A percentile compares a stretch with the other conserved stretches of the same genome.
phyloP scores from a whole-genome alignment of 202 grass and related monocot species.

The Zizania palustris region DNA sequence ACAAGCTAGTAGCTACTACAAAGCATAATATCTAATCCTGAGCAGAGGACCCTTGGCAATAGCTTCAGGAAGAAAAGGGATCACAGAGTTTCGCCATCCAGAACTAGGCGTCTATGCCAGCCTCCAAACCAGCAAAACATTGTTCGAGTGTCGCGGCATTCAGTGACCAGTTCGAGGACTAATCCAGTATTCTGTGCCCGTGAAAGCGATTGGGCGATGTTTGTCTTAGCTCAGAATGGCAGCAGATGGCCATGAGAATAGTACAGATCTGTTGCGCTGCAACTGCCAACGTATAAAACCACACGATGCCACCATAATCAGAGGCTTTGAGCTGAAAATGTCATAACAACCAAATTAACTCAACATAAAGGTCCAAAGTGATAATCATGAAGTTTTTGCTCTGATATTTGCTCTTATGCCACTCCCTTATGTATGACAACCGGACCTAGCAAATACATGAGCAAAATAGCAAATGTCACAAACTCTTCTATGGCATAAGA shows the following conservation, averaged over 20 bases:
- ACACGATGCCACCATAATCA: background rate
- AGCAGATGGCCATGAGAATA: background rate
- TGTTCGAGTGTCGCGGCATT: background rate
- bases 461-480: too few relatives aligned
- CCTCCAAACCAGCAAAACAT: background rate
- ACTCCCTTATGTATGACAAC: too few relatives aligned
- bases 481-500: too few relatives aligned
- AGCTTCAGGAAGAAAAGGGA: background rate
- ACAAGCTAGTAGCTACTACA: constrained; percentile 2
- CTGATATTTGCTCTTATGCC: too few relatives aligned
- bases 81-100: background rate
- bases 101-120: background rate
- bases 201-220: constrained; percentile 3
- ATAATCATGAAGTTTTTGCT: background rate
- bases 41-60: background rate
- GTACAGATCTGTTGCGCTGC: background rate
- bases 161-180: constrained; percentile 7
- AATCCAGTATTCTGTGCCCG: constrained; percentile 5
- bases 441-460: too few relatives aligned
- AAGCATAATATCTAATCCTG: constrained; percentile 1
- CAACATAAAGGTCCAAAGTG: background rate
- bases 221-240: background rate
- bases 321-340: background rate
- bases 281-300: background rate
- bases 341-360: constrained; percentile 1